phyloP scores from a whole-genome alignment of 2,329 filamentous ascomycete genomes.

The Teratosphaeria pseudoeucalypti region DNA sequence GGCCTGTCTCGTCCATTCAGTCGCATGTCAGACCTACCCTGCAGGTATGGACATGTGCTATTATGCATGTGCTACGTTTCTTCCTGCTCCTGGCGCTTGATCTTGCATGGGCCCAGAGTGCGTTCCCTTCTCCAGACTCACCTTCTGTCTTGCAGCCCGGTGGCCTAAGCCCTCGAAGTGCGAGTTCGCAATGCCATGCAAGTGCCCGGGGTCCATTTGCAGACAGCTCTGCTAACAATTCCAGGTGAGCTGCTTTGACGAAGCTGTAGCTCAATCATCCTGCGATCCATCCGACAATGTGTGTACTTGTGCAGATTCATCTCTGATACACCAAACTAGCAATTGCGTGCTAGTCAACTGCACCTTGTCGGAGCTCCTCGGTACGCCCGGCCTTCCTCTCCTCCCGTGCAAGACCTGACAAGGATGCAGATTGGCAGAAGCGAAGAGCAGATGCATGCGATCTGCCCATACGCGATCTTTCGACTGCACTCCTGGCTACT shows the following conservation, averaged over 20 bases:
- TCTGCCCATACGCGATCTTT: not conserved
- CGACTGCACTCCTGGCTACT: not conserved
- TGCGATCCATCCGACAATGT: not conserved
- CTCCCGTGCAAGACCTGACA: not conserved
- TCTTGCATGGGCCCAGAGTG: not conserved
- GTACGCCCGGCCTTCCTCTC: not conserved
- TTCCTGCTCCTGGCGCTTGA: not conserved
- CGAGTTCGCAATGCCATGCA: not conserved
- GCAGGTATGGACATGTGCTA: not conserved
- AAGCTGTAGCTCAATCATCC: not conserved
- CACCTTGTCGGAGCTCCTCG: not conserved
- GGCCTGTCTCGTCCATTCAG: not conserved
- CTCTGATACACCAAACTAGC: not conserved
- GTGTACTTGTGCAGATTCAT: not conserved
- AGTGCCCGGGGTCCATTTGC: not conserved
- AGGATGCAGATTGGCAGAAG: not conserved
- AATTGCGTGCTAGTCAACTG: not conserved
- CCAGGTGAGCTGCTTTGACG: not conserved
- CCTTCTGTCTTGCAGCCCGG: not conserved
- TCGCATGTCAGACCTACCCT: not conserved
- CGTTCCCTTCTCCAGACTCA: no score
- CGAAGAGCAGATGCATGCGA: not conserved
- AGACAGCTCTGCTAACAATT: not conserved
- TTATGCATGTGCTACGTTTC: not conserved
- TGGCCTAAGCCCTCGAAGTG: not conserved